These are phyloP conservation scores for Cyanodermella asteris DNA, from an alignment of 2,329 filamentous ascomycete species.

Conservation along the genomic window DNA sequence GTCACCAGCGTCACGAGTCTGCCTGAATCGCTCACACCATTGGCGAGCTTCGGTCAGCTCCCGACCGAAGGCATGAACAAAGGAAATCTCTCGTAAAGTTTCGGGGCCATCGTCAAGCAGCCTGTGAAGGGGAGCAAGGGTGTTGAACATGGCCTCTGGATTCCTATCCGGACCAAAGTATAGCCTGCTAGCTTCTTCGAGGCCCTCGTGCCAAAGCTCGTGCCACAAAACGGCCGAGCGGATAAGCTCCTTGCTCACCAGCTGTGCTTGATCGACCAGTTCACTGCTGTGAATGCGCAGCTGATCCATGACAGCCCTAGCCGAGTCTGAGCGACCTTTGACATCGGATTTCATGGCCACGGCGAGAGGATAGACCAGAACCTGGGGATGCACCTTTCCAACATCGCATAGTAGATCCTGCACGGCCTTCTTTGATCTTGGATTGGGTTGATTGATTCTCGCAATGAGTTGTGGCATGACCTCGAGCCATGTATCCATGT, in stretches of 20 bases:
- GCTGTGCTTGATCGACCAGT: conserved; percentile 83
- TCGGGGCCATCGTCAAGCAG: conserved; percentile 79
- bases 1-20: conserved; percentile 75
- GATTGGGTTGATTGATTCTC: conserved; percentile 88
- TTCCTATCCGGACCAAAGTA: conserved; percentile 94
- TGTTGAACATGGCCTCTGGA: conserved; percentile 90
- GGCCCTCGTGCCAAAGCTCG: conserved; percentile 92
- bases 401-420: conserved; percentile 85
- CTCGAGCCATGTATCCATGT: conserved; percentile 94
- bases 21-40: conserved; percentile 83
- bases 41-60: conserved; percentile 88
- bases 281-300: conserved; percentile 88
- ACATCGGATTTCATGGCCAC: conserved; percentile 96
- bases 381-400: conserved; percentile 83
- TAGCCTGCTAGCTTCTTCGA: conserved; percentile 86
- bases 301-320: conserved; percentile 86
- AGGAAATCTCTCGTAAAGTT: conserved; percentile 87
- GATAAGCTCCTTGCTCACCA: conserved; percentile 91
- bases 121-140: conserved; percentile 73
- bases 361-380: conserved; percentile 86
- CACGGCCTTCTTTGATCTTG: conserved; percentile 68
- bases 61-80: conserved; percentile 88
- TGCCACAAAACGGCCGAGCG: conserved; percentile 95
- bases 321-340: conserved; percentile 63
- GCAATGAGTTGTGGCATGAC: conserved; percentile 96